Evolutionary conservation across 371 early-diverging fungal genomes (phyloP).

Genomic region (Batkoa obscura): DNA sequence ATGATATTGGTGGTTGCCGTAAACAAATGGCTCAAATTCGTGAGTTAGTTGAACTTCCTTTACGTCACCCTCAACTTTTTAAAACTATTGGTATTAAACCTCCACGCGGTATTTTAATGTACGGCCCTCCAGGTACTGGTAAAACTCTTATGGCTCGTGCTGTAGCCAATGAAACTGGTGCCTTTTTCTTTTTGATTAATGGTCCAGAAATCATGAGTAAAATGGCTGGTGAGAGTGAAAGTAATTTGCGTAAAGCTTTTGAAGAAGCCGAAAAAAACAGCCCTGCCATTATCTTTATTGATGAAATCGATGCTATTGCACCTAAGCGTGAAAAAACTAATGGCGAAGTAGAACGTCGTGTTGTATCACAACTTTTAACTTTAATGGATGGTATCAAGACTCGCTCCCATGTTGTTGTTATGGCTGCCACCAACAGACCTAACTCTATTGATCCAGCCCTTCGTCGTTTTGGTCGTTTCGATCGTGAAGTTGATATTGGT

Average conservation of each 20-base stretch:
- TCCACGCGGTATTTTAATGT: constrained; percentile 93
- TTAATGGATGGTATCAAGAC: constrained; percentile 99
- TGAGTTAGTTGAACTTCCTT: constrained; percentile 98
- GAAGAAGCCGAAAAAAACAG: constrained; percentile 98
- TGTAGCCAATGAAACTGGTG: constrained; percentile 52
- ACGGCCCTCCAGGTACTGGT: constrained; percentile 98
- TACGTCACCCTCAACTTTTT: constrained; percentile 99
- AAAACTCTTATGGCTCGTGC: constrained; percentile 67
- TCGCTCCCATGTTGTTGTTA: constrained; percentile 91
- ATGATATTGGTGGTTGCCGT: constrained; percentile 98
- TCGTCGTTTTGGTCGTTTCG: constrained; percentile 99
- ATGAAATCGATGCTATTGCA: constrained; percentile 95
- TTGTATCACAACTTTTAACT: constrained; percentile 97
- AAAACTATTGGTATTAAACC: constrained; percentile 99
- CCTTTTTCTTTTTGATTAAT: constrained; percentile 94
- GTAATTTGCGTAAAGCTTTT: constrained; percentile 96
- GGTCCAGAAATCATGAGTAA: constrained; percentile 99
- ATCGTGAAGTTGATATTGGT: constrained; percentile 99
- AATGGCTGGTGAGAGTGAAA: constrained; percentile 98
- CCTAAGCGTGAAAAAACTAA: constrained; percentile 99
- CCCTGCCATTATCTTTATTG: constrained; percentile 97
- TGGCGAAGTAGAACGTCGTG: constrained; percentile 98
- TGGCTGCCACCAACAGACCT: constrained; percentile 97
- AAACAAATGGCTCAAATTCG: constrained; percentile 99
- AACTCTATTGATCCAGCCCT: constrained; percentile 99